Evolutionary conservation across 2,329 filamentous ascomycete genomes (phyloP).

Genomic region (Diplodia sapinea): DNA sequence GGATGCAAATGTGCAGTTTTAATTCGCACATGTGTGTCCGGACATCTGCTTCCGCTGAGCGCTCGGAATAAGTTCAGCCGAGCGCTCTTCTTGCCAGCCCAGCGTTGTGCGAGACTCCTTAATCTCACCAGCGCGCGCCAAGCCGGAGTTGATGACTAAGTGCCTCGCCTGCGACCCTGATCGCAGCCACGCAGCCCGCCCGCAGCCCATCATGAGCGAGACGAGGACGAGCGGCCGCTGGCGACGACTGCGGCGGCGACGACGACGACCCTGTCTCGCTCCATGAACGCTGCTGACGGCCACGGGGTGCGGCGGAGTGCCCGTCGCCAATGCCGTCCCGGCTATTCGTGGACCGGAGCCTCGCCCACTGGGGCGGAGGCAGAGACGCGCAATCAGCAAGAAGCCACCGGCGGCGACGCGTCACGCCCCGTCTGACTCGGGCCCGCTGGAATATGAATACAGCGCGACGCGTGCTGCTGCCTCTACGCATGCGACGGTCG

Average conservation of each 20-base stretch:
- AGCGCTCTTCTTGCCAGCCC: constrained; percentile 14
- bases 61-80: neutral
- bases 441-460: constrained; percentile 20
- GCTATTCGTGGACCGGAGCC: constrained; percentile 15
- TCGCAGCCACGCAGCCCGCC: neutral
- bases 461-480: constrained; percentile 13
- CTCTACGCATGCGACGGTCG: neutral
- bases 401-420: constrained; percentile 20
- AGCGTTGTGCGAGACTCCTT: constrained; percentile 24
- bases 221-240: no score
- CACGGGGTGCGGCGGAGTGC: constrained; percentile 4
- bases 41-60: no score
- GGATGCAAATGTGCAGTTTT: no score
- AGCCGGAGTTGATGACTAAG: constrained; percentile 4
- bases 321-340: constrained; percentile 15
- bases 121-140: constrained; percentile 14
- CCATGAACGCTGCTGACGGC: constrained; percentile 5
- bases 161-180: neutral
- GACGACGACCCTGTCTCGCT: constrained; percentile 5
- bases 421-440: constrained; percentile 16
- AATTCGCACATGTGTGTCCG: no score
- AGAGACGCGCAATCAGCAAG: constrained; percentile 2
- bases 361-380: constrained; percentile 7
- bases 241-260: neutral
- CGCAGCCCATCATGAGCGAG: neutral